phyloP scores from a whole-genome alignment of 2,329 filamentous ascomycete genomes.

The Juglanconis oblonga region DNA sequence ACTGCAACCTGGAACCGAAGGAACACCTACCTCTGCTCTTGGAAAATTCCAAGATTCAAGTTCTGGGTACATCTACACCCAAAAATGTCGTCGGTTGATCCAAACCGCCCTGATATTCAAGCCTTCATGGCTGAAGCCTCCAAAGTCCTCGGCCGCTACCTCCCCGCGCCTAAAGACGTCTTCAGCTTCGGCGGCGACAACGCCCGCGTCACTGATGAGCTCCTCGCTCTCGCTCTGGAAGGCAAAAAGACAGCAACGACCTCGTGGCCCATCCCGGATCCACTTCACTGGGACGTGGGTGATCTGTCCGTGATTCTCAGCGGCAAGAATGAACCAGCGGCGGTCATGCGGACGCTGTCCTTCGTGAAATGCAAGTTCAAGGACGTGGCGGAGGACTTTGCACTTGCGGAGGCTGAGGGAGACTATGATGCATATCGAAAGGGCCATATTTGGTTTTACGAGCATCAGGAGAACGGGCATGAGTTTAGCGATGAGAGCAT shows the following conservation, averaged over 20 bases:
- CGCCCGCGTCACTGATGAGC: constrained; percentile 16
- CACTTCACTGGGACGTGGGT: constrained; percentile 27
- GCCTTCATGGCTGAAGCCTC: constrained; percentile 27
- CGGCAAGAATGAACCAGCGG: constrained; percentile 22
- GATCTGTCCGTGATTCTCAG: constrained; percentile 29
- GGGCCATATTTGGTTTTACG: constrained; percentile 27
- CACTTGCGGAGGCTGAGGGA: constrained; percentile 28
- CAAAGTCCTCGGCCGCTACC: constrained; percentile 18
- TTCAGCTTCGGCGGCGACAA: constrained; percentile 26
- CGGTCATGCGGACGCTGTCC: constrained; percentile 27
- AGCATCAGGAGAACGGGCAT: constrained; percentile 18
- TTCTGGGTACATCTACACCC: background rate
- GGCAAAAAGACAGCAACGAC: constrained; percentile 29
- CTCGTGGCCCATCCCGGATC: constrained; percentile 27
- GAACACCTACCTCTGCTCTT: too few relatives aligned
- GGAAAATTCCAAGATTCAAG: background rate
- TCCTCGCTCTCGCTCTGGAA: constrained; percentile 22
- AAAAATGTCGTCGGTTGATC: constrained; percentile 20
- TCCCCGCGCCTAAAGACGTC: constrained; percentile 26
- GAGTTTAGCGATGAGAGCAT: constrained; percentile 26
- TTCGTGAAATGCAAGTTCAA: constrained; percentile 26
- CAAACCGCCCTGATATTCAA: constrained; percentile 24
- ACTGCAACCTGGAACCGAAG: too few relatives aligned
- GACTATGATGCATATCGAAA: constrained; percentile 25
- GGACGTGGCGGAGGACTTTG: constrained; percentile 28